Evolutionary conservation across 352 stramenopile genomes (phyloP).

Genomic region (Globisporangium emineosum): DNA sequence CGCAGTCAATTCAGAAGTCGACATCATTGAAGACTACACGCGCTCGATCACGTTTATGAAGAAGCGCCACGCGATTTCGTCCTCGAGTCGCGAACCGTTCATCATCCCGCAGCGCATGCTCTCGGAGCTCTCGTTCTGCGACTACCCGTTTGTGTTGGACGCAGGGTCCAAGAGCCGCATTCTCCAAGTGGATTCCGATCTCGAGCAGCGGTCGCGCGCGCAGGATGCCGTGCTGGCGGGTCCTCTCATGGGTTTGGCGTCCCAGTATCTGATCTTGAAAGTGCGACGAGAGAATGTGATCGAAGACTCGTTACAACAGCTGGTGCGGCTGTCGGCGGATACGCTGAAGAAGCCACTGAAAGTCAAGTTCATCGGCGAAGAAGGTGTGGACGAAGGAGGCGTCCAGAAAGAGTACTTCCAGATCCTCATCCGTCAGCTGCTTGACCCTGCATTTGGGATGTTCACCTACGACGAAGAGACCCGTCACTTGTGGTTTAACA

Average conservation of each 20-base stretch:
- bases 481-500: constrained; percentile 76
- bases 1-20: constrained; percentile 77
- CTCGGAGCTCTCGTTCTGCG: constrained; percentile 79
- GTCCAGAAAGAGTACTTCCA: constrained; percentile 86
- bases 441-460: constrained; percentile 78
- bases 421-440: constrained; percentile 68
- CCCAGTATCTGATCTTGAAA: constrained; percentile 61
- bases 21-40: constrained; percentile 74
- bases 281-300: constrained; percentile 75
- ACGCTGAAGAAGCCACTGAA: constrained; percentile 79
- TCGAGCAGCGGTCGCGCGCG: constrained; percentile 57
- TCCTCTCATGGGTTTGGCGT: constrained; percentile 29
- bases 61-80: constrained; percentile 34
- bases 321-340: constrained; percentile 58
- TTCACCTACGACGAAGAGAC: constrained; percentile 78
- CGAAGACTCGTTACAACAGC: constrained; percentile 67
- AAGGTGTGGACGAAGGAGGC: constrained; percentile 78
- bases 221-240: constrained; percentile 54
- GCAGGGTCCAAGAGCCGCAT: constrained; percentile 76
- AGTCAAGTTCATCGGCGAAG: constrained; percentile 81
- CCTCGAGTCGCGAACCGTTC: constrained; percentile 17
- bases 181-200: constrained; percentile 72
- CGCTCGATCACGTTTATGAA: constrained; percentile 73
- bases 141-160: constrained; percentile 79
- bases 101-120: constrained; percentile 51